Base-by-base conservation (phyloP, 2,329 filamentous ascomycete genomes). In the Stemphylium vesicarium region DNA sequence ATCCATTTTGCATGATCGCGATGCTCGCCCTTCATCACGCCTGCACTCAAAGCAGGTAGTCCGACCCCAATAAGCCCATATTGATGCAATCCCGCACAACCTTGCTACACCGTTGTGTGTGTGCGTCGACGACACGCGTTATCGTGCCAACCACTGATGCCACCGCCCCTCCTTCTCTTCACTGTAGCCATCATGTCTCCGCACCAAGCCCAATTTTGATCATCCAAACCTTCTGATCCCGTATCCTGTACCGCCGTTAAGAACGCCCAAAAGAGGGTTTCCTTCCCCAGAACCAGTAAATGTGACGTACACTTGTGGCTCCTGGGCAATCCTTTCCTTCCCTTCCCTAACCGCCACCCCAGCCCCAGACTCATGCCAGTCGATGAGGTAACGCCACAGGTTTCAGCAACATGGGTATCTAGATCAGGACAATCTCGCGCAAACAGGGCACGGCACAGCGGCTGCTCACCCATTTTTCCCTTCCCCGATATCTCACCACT, bases 221-320 rank as follows among this genome's bases (percentile, higher is more conserved):
- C 26, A 5, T 35, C 18, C 37, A 33, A 33, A 32, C 36, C 18
- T 24, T 31, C 29, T n/a, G 22, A 24, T 24, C 22, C 22, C 22
- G 22, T 24, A 24, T 5, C 22, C 45, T 39, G 9, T 35, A 20
- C 46, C 29, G 36, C 41, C 37, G 22, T 24, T 24, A 24, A 6
- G 46, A 40, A 43, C 3, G 4, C 15, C 26, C 39, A 20, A 40
- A 13, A 18, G 41, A 50, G n/a, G 12, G 12, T 33, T 35, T 33
- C 26, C n/a, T n/a, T n/a, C 31, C 32, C 32, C 7, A n/a, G 20
- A 20, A 20, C 20, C 20, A 20, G 20, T 20, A 20, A 20, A 3
- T 31, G 46, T 60, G 57, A 60, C 57, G 53, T 60, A 60, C 46
- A 35, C 39, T 18, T 48, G 45, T 48, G 45, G 45, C 45, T 38